A percentile compares a stretch with the other conserved stretches of the same genome.
These are phyloP conservation scores for Capsella bursapastoris DNA, from an alignment of 345 rosid genomes.

Conservation along the genomic window DNA sequence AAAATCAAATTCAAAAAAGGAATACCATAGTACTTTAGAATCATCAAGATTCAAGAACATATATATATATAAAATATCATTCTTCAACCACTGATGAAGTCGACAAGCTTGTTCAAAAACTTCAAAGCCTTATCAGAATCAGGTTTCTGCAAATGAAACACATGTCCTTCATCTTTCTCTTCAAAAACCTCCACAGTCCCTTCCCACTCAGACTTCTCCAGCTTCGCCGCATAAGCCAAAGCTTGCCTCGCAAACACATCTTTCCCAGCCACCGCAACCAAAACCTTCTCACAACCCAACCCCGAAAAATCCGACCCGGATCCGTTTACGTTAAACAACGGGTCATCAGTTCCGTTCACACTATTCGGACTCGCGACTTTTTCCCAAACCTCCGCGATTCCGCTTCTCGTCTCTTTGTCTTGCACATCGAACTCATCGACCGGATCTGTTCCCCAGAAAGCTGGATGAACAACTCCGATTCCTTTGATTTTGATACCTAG, in stretches of 20 bases:
- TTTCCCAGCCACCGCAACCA: slow-evolving; percentile 63
- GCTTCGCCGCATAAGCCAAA: slow-evolving; percentile 48
- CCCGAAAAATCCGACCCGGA: slow-evolving; percentile 50
- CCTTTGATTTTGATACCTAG: slow-evolving; percentile 41
- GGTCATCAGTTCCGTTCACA: slow-evolving; percentile 49
- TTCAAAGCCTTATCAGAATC: slow-evolving; percentile 44
- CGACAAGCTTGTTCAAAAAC: slow-evolving; percentile 48
- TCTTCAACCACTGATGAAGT: slow-evolving; percentile 42
- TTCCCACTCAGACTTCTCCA: slow-evolving; percentile 55
- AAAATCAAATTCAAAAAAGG: background rate
- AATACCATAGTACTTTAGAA: background rate
- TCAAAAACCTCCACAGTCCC: slow-evolving; percentile 56
- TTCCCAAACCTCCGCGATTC: slow-evolving; percentile 52
- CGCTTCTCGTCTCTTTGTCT: slow-evolving; percentile 39
- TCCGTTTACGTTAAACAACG: slow-evolving; percentile 57
- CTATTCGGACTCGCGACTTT: slow-evolving; percentile 52
- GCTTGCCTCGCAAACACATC: slow-evolving; percentile 59
- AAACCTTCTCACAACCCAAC: slow-evolving; percentile 50
- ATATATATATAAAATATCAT: background rate
- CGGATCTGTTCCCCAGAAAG: slow-evolving; percentile 57
- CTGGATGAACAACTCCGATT: slow-evolving; percentile 51
- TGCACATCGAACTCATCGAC: slow-evolving; percentile 50
- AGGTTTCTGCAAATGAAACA: slow-evolving; percentile 49
- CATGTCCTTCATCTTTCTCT: slow-evolving; percentile 52
- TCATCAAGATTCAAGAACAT: background rate